Evolutionary conservation across 495 filamentous ascomycete genomes (phyloP), one percentile per base, ranked within the genome.

Genomic region (Hypomontagnella monticulosa): DNA sequence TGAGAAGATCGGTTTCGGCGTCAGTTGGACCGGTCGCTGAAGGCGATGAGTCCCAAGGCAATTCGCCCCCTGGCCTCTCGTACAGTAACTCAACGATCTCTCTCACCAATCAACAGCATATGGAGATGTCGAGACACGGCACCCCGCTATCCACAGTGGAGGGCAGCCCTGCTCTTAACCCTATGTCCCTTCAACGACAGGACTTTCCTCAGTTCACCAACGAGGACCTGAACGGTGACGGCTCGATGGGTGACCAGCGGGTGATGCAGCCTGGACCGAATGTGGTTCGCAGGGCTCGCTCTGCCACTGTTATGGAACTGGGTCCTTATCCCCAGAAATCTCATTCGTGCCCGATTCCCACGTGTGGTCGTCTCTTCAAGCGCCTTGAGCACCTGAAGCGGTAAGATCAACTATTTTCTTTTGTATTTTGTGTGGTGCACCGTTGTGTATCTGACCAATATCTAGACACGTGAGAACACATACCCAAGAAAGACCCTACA

Each of bases 381-480:
- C 89, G 95, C 73, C 86, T 99, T 83, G 95, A 99, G 79, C 95
- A 99, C 83, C 87, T 99, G 70, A 99, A 99, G 84, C 89, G 95
- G 92, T 97, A 91, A 86, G 91, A 78, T 76, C 72, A 71, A 61
- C 59, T 63, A 47, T 74, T 78, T 78, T 79, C 76, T 74, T 84
- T 82, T 87, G 72, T 80, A 70, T 61, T 57, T 67, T 69, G 37
- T 64, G 51, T 70, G 73, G 67, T 76, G 73, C 62, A 70, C 68
- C 73, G 67, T 69, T 67, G 61, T 75, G 71, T 76, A 80, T 80
- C 84, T 86, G 76, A 84, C 81, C 75, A 77, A 79, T 80, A 84
- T 89, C 78, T 76, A 97, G 93, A 82, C 95, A 99, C 84, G 96
- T 99, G 78, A 91, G 95, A 77, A 99, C 95, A 73, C 95, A 99